Evolutionary conservation across 148 eudicot genomes (phyloP).

Genomic region (Chenopodium quinoa): DNA sequence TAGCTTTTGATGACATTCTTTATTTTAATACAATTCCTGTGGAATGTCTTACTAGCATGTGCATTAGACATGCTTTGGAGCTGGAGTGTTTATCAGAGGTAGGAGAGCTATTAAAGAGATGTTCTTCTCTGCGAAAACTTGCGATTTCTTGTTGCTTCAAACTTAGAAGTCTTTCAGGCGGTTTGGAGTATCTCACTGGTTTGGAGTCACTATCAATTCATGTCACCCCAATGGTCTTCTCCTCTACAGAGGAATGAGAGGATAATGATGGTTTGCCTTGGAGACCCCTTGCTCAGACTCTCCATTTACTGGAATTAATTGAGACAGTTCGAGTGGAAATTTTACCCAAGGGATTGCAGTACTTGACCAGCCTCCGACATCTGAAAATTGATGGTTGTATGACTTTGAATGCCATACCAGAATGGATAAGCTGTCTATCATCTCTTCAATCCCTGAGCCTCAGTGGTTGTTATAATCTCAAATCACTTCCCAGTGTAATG

Average conservation of each 20-base stretch:
- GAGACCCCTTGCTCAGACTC: constrained; percentile 14
- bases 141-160: not conserved
- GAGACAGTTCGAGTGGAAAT: not conserved
- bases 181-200: not conserved
- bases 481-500: constrained; percentile 20
- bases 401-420: constrained; percentile 17
- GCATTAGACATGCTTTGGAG: not conserved
- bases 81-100: not conserved
- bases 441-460: constrained; percentile 19
- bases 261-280: constrained; percentile 8
- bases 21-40: no score
- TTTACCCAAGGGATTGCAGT: constrained; percentile 18
- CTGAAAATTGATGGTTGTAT: not conserved
- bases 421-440: constrained; percentile 21
- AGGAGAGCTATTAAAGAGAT: not conserved
- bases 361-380: constrained; percentile 12
- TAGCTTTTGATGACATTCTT: no score
- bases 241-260: not conserved
- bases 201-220: not conserved
- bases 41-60: no score
- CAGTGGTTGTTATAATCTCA: not conserved
- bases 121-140: not conserved
- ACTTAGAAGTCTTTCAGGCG: not conserved
- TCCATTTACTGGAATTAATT: constrained; percentile 7
- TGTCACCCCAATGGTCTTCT: not conserved